Evolutionary conservation across 495 filamentous ascomycete genomes (phyloP).

Genomic region (Aspergillus baeticus): DNA sequence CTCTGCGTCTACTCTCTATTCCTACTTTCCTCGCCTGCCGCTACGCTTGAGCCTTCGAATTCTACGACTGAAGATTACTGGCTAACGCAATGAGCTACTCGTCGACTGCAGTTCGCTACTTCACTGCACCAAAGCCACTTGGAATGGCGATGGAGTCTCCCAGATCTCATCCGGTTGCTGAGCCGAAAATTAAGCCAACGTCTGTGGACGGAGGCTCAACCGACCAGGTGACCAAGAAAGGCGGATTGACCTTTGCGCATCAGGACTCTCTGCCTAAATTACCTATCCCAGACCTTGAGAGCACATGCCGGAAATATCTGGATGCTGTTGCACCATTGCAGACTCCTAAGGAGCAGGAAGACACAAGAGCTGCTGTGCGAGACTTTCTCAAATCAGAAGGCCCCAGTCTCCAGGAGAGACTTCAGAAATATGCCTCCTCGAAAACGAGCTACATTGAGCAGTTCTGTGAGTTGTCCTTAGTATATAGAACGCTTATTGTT

Average conservation of each 20-base stretch:
- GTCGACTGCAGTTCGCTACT: conserved; percentile 45
- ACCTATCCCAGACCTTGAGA: conserved; percentile 89
- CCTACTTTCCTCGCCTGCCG: conserved; percentile 71
- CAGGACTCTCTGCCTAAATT: conserved; percentile 90
- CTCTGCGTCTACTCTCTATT: conserved; percentile 78
- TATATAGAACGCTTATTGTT: no score
- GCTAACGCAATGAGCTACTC: conserved; percentile 53
- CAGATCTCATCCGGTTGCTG: conserved; percentile 17
- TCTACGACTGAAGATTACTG: conserved; percentile 13
- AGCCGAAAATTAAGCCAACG: conserved; percentile 22
- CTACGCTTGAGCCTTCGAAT: conserved; percentile 54
- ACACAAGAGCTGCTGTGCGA: conserved; percentile 74
- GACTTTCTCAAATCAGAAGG: conserved; percentile 88
- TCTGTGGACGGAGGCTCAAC: conserved; percentile 9
- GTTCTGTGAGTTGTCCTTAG: conserved; percentile 70
- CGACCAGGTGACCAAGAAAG: conserved; percentile 29
- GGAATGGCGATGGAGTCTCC: conserved; percentile 35
- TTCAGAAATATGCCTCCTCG: conserved; percentile 90
- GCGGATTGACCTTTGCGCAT: conserved; percentile 75
- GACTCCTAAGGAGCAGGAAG: conserved; percentile 73
- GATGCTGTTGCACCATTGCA: conserved; percentile 81
- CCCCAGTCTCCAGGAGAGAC: conserved; percentile 77
- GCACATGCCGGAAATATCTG: conserved; percentile 76
- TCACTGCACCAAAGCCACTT: conserved; percentile 69
- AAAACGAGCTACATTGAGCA: conserved; percentile 98